Conservation (phyloP, 2,329 filamentous ascomycete species). For the Trichoderma asperellum region DNA sequence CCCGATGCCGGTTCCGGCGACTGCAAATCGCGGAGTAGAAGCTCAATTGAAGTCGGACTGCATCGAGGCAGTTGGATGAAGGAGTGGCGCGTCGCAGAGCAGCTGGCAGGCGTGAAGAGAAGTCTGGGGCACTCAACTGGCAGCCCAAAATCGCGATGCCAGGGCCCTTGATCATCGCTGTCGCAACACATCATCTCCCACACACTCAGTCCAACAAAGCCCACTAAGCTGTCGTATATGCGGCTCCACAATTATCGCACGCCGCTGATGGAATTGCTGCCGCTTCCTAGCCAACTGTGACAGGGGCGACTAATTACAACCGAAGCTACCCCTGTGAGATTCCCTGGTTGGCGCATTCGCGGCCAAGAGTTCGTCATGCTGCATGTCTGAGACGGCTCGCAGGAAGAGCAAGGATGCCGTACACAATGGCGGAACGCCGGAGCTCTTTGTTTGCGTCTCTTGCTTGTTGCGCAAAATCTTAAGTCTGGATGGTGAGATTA, state of each 20-base stretch:
- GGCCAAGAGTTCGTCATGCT: constrained; percentile 25
- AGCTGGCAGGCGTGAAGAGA: not conserved
- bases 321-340: constrained; percentile 28
- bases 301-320: constrained; percentile 28
- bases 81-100: not conserved
- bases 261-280: constrained; percentile 29
- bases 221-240: constrained; percentile 21
- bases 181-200: constrained; percentile 23
- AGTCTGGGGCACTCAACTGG: not conserved
- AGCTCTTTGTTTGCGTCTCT: not conserved
- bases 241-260: constrained; percentile 28
- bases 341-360: constrained; percentile 19
- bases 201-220: constrained; percentile 14
- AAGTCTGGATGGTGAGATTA: not conserved
- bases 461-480: not conserved
- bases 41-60: constrained; percentile 2
- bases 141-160: constrained; percentile 18
- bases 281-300: constrained; percentile 19
- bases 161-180: constrained; percentile 11
- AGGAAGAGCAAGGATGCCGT: not conserved
- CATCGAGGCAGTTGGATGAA: constrained; percentile 3
- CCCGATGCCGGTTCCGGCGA: constrained; percentile 26
- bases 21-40: constrained; percentile 9
- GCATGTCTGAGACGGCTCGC: constrained; percentile 18
- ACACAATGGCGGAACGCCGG: not conserved